phyloP scores from a whole-genome alignment of 352 stramenopile genomes.

The Globisporangium middletonii region DNA sequence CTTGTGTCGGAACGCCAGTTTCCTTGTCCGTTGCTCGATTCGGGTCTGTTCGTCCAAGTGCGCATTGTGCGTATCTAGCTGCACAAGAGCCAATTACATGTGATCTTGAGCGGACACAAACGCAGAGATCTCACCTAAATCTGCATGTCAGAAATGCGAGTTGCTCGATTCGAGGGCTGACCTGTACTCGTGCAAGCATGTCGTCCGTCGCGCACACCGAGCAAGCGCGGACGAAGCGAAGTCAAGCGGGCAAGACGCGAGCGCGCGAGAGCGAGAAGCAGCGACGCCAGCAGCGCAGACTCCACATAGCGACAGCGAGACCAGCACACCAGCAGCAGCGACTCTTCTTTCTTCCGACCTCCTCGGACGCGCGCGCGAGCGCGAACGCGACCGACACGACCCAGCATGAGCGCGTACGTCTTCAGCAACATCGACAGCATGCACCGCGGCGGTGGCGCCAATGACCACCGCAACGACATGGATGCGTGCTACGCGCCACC shows the following conservation, averaged over 20 bases:
- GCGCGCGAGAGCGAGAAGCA: not conserved
- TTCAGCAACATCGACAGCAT: constrained; percentile 13
- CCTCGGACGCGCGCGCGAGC: not conserved
- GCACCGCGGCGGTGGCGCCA: not conserved
- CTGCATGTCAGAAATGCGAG: not conserved
- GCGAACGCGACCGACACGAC: no score
- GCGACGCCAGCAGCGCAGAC: not conserved
- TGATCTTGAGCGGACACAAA: no score
- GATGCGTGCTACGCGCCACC: constrained; percentile 1
- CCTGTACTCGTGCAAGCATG: constrained; percentile 1
- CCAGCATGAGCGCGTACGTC: constrained; percentile 16
- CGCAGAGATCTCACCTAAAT: not conserved
- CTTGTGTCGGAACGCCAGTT: not conserved
- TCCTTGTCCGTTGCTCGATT: not conserved
- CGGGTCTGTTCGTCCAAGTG: not conserved
- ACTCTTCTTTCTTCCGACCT: constrained; percentile 16
- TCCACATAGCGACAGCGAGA: not conserved
- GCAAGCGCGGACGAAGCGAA: not conserved
- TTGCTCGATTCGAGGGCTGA: not conserved
- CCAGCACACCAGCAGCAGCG: not conserved
- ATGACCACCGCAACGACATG: not conserved
- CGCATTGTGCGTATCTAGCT: no score
- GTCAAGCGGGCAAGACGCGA: not conserved
- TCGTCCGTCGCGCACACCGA: constrained; percentile 9
- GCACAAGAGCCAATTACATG: no score